phyloP scores from a whole-genome alignment of 768 basidiomycete species.

The Calocybe cyanea region DNA sequence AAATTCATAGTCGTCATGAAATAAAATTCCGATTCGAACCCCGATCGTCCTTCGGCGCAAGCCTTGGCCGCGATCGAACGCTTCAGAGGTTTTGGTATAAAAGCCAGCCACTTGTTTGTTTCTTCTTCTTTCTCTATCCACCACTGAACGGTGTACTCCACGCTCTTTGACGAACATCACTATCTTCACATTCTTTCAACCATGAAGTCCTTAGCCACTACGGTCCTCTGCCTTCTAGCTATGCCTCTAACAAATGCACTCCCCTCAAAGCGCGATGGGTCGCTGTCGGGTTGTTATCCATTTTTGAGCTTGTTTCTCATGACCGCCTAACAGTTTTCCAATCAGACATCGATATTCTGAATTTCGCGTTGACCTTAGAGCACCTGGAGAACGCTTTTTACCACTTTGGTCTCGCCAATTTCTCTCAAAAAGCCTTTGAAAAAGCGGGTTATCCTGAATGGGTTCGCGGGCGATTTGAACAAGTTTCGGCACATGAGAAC shows the following conservation, averaged over 20 bases:
- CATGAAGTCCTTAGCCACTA: conserved; percentile 8
- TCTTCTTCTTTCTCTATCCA: not conserved
- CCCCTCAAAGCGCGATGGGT: conserved; percentile 3
- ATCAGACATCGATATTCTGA: conserved; percentile 5
- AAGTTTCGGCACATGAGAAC: conserved; percentile 47
- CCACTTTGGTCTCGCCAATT: conserved; percentile 34
- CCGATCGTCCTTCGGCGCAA: too few relatives aligned
- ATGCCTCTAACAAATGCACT: conserved; percentile 3
- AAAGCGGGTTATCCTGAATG: conserved; percentile 40
- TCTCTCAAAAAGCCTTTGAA: conserved; percentile 35
- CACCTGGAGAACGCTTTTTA: conserved; percentile 42
- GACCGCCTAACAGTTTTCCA: not conserved
- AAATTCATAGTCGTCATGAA: too few relatives aligned
- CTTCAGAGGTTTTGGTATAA: not conserved
- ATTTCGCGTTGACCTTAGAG: conserved; percentile 10
- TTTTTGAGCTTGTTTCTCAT: not conserved
- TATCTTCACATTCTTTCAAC: conserved; percentile 6
- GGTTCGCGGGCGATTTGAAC: conserved; percentile 43
- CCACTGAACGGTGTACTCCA: not conserved
- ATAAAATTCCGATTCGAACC: too few relatives aligned
- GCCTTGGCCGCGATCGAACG: conserved; percentile 1
- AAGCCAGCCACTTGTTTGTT: not conserved
- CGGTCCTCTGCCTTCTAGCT: conserved; percentile 1
- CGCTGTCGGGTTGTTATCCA: not conserved
- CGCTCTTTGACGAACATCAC: conserved; percentile 1